These are phyloP conservation scores for Lipomyces lipofer DNA, from an alignment of 805 yeast genomes.

Conservation along the genomic window DNA sequence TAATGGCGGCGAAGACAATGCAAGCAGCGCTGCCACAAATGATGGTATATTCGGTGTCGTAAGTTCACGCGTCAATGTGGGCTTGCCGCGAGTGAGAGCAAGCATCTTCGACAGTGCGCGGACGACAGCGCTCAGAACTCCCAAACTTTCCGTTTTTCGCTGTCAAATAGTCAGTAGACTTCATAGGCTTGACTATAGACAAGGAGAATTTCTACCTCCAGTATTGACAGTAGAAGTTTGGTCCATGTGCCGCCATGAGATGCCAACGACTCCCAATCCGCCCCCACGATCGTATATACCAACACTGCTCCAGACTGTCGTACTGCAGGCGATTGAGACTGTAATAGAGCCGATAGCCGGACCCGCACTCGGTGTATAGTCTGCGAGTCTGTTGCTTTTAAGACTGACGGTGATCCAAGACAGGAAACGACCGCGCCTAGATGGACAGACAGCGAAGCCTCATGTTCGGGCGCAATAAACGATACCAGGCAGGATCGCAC, in stretches of 20 bases:
- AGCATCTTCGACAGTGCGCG: constrained; percentile 11
- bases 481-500: constrained; percentile 17
- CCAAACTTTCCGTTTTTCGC: constrained; percentile 4
- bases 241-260: constrained; percentile 29
- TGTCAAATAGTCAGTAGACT: constrained; percentile 2
- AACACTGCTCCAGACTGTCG: constrained; percentile 21
- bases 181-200: neutral
- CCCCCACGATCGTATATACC: constrained; percentile 6
- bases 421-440: constrained; percentile 13
- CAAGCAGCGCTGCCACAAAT: constrained; percentile 9
- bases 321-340: constrained; percentile 9
- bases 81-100: constrained; percentile 16
- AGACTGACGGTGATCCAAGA: constrained; percentile 12
- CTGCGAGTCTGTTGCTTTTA: constrained; percentile 13
- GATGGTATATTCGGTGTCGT: constrained; percentile 26
- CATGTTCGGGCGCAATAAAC: constrained; percentile 19
- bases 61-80: constrained; percentile 23
- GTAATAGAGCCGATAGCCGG: constrained; percentile 24
- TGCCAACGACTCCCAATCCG: constrained; percentile 26
- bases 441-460: constrained; percentile 10
- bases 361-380: constrained; percentile 24
- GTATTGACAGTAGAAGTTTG: constrained; percentile 12
- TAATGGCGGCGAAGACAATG: constrained; percentile 4
- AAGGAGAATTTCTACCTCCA: constrained; percentile 9
- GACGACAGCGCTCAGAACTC: neutral